These are phyloP conservation scores for Rhodotorula sp. DNA, from an alignment of 1,284 basidiomycete genomes.

Conservation along the genomic window DNA sequence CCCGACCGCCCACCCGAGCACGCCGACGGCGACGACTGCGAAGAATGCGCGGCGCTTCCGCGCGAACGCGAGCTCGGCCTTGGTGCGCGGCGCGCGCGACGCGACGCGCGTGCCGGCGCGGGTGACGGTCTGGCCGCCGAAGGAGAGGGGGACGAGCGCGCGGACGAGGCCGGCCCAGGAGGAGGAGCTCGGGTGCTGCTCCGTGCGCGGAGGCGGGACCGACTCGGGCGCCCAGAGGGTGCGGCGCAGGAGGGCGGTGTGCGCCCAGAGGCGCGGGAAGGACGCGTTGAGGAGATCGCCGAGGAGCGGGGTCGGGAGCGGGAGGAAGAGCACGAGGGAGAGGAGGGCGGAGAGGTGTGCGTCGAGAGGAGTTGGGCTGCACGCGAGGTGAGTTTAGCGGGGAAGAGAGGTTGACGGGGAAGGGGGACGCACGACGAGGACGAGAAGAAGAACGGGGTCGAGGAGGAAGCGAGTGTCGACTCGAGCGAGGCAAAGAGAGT, in stretches of 20 bases:
- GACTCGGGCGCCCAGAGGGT: slow-evolving; percentile 33
- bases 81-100: neutral
- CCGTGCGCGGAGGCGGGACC: neutral
- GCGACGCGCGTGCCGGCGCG: slow-evolving; percentile 1
- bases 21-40: slow-evolving; percentile 21
- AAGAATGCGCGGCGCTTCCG: slow-evolving; percentile 27
- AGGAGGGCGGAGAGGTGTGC: slow-evolving; percentile 51
- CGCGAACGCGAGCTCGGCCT: slow-evolving; percentile 22
- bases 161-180: neutral
- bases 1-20: slow-evolving; percentile 33
- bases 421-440: slow-evolving; percentile 20
- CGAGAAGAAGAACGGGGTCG: slow-evolving; percentile 34
- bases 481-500: slow-evolving; percentile 13
- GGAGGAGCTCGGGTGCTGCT: neutral
- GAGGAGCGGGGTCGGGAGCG: slow-evolving; percentile 51
- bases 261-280: slow-evolving; percentile 41
- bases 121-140: neutral
- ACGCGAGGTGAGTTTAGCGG: too few species aligned
- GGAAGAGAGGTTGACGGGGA: too few species aligned
- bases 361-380: slow-evolving; percentile 49
- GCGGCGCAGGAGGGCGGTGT: slow-evolving; percentile 38
- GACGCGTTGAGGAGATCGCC: slow-evolving; percentile 48
- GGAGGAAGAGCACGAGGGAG: slow-evolving; percentile 50
- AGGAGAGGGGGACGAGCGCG: slow-evolving; percentile 4
- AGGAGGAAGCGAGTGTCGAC: neutral